Evolutionary conservation across 164 flowering plant species (phyloP).

Genomic region (Taxillus chinensis): DNA sequence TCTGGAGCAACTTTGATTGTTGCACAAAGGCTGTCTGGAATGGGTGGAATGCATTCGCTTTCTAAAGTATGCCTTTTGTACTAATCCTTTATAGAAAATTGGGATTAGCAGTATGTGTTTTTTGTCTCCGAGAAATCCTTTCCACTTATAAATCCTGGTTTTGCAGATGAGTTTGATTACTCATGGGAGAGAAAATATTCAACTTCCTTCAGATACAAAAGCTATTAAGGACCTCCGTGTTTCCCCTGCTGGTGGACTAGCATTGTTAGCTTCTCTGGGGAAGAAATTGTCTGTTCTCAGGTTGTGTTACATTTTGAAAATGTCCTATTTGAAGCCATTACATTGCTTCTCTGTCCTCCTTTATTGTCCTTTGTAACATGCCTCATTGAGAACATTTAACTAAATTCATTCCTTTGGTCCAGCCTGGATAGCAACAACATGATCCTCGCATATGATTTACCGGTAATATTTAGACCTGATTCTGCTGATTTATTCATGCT

Average conservation of each 20-base stretch:
- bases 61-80: slow-evolving; percentile 45
- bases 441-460: slow-evolving; percentile 58
- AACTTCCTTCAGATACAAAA: slow-evolving; percentile 45
- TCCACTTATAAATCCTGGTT: background rate
- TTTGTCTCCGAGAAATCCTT: background rate
- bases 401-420: slow-evolving; percentile 20
- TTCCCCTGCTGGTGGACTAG: slow-evolving; percentile 42
- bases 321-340: background rate
- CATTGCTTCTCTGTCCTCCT: background rate
- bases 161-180: slow-evolving; percentile 63
- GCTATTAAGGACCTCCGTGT: slow-evolving; percentile 59
- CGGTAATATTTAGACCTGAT: slow-evolving; percentile 34
- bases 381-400: background rate
- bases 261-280: slow-evolving; percentile 62
- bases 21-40: slow-evolving; percentile 44
- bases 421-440: slow-evolving; percentile 72
- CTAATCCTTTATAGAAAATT: background rate
- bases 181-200: slow-evolving; percentile 54
- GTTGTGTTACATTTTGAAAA: slow-evolving; percentile 17
- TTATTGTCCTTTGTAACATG: background rate
- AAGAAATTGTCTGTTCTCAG: slow-evolving; percentile 74
- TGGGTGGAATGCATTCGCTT: slow-evolving; percentile 46
- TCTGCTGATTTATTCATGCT: background rate
- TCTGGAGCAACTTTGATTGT: slow-evolving; percentile 35
- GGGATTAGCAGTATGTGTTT: background rate